Evolutionary conservation across 169 alveolate genomes (phyloP), one percentile per base, ranked within the genome.

Genomic region (Plasmodium sp.): DNA sequence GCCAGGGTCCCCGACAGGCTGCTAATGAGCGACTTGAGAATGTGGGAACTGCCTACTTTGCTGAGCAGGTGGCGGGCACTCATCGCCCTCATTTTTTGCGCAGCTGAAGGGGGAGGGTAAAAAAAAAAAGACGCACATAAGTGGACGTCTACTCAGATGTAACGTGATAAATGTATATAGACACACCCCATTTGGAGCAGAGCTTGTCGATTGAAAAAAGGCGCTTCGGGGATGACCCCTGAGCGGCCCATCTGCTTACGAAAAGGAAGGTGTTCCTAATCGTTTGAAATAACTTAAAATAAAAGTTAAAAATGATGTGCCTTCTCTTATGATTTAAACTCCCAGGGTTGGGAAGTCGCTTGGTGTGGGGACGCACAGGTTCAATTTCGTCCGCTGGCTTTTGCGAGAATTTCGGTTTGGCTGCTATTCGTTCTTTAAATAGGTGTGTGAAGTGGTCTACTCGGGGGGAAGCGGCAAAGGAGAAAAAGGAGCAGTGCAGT

Each of bases 381-480:
- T 58, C 31, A 58, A 80, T 90, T 16, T 90, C 84, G 18, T 18
- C 56, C 43, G 39, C 51, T 43, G 84, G 36, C 27, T 90, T 90
- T 41, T 80, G 67, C 41, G 94, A 90, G 54, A 58, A 80, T 41
- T 80, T 90, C 2, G 94, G 94, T 90, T 90, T 90, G 71, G 94
- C 94, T 80, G 84, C 43, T 80, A 90, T 90, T 80, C 94, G 81
- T 39, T 90, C 94, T 90, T 90, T 90, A 81, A 90, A 90, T 43
- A 90, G 33, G 27, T 43, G 58, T 79, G 67, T 39, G 82, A 90
- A 90, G 10, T 54, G 75, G 36, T 90, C 94, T 90, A 80, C 67
- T 62, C 5, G 77, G 77, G 33, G 18, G 4, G 27, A 16, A 39
- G 43, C 18, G 14, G 77, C 34, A 31, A 31, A 67, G 43, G 39